A percentile compares a stretch with the other conserved stretches of the same genome.
Evolutionary conservation across 352 stramenopile genomes (phyloP).

Genomic region (Phytopythium chamaehyphon): DNA sequence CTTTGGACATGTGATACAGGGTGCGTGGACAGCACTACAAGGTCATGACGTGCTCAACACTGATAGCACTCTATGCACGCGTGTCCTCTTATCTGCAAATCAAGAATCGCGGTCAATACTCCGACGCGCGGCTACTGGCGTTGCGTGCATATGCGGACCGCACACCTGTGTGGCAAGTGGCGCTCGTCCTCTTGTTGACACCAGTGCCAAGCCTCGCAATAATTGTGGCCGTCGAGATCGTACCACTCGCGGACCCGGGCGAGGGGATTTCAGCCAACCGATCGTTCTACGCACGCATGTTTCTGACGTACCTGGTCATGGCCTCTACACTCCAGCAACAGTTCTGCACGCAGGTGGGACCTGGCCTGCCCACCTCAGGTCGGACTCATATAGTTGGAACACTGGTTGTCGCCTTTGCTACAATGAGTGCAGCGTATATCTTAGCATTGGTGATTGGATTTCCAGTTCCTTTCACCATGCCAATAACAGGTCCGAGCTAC

Average conservation of each 20-base stretch:
- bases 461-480: conserved; percentile 1
- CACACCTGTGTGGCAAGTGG: neutral
- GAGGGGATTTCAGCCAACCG: neutral
- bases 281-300: conserved; percentile 1
- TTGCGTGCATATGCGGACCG: neutral
- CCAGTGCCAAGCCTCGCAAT: conserved; percentile 1
- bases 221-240: neutral
- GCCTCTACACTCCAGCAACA: neutral
- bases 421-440: neutral
- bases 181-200: neutral
- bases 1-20: no score
- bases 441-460: neutral
- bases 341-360: neutral
- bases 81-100: no score
- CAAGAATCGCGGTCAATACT: neutral
- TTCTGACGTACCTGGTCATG: neutral
- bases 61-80: no score
- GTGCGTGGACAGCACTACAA: no score
- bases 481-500: neutral
- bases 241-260: neutral
- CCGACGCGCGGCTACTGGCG: neutral
- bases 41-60: no score
- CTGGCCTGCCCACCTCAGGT: neutral
- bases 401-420: neutral
- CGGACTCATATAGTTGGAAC: neutral